These are phyloP conservation scores for Umbelopsis sp. DNA, from an alignment of 371 early-diverging fungal species.

Conservation along the genomic window DNA sequence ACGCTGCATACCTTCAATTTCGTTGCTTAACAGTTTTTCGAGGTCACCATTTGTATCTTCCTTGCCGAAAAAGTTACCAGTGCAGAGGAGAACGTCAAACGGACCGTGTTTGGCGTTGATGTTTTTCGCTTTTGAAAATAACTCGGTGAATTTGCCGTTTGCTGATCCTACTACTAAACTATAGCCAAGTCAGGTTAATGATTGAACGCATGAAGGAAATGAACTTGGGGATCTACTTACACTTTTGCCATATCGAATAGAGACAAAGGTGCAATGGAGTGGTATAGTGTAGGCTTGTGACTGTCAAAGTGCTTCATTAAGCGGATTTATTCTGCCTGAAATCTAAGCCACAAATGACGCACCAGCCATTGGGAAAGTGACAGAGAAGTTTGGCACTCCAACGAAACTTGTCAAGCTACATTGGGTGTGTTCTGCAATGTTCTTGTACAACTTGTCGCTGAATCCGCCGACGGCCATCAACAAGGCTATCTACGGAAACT, in stretches of 20 bases:
- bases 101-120: conserved; percentile 85
- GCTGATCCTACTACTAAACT: conserved; percentile 74
- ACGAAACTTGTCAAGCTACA: conserved; percentile 5
- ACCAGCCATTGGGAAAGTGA: conserved; percentile 5
- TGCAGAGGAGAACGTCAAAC: conserved; percentile 78
- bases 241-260: conserved; percentile 8
- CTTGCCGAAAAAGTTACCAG: conserved; percentile 79
- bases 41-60: conserved; percentile 46
- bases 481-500: conserved; percentile 88
- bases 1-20: conserved; percentile 56
- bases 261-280: background rate
- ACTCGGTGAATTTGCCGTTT: conserved; percentile 62
- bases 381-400: background rate
- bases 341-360: conserved; percentile 18
- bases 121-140: conserved; percentile 70
- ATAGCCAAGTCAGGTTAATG: background rate
- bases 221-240: background rate
- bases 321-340: background rate
- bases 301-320: background rate
- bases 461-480: conserved; percentile 82
- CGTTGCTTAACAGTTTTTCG: conserved; percentile 55
- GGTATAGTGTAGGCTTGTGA: background rate
- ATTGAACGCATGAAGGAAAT: too few species aligned
- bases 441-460: conserved; percentile 90
- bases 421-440: conserved; percentile 62